These are phyloP conservation scores for Saprolegnia parasitica DNA, from an alignment of 352 stramenopile genomes.

Conservation along the genomic window DNA sequence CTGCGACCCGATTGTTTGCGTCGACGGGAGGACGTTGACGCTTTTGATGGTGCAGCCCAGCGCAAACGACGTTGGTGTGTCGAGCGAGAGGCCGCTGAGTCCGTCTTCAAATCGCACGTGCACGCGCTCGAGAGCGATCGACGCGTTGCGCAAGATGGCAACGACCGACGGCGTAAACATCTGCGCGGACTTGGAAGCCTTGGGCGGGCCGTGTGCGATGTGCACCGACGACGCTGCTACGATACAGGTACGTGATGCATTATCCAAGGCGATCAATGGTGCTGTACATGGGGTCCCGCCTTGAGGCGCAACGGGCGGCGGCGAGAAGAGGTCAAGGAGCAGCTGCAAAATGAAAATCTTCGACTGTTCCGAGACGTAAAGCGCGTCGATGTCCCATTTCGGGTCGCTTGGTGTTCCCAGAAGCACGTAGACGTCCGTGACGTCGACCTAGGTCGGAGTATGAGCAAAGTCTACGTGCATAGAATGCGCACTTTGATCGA, in stretches of 20 bases:
- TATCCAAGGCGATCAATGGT: too few relatives aligned
- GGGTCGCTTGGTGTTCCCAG: slow-evolving; percentile 23
- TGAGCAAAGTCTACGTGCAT: not conserved
- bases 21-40: slow-evolving; percentile 4
- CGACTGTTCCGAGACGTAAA: slow-evolving; percentile 22
- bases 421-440: slow-evolving; percentile 21
- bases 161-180: slow-evolving; percentile 8
- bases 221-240: not conserved
- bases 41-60: slow-evolving; percentile 19
- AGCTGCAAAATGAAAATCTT: slow-evolving; percentile 28
- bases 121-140: slow-evolving; percentile 16
- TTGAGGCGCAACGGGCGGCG: not conserved
- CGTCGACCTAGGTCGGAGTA: slow-evolving; percentile 11
- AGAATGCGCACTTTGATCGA: not conserved
- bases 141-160: slow-evolving; percentile 16
- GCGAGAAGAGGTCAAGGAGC: slow-evolving; percentile 9
- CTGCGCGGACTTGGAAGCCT: not conserved
- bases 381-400: slow-evolving; percentile 23
- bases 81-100: slow-evolving; percentile 8
- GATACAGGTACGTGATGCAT: not conserved
- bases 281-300: too few relatives aligned
- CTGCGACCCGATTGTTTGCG: not conserved
- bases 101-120: slow-evolving; percentile 30
- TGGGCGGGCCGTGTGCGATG: not conserved
- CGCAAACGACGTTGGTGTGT: slow-evolving; percentile 2